These are phyloP conservation scores for Candida khao-thaluensis DNA, from an alignment of 805 yeast genomes.

Conservation along the genomic window DNA sequence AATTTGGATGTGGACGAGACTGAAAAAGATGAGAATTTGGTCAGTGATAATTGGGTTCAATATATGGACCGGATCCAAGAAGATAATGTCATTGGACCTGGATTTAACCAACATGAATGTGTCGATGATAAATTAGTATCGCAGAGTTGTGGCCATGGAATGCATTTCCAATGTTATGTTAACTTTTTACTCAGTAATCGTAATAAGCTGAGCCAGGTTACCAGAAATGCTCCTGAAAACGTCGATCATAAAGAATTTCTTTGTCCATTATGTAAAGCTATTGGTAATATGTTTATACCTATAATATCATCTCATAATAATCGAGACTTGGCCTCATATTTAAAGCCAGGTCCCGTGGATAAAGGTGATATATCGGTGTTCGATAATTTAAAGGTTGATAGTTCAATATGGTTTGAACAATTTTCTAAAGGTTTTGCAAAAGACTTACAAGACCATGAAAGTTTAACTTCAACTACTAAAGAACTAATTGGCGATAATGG, in stretches of 20 bases:
- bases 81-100: slow-evolving; percentile 62
- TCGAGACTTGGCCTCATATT: slow-evolving; percentile 24
- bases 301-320: slow-evolving; percentile 57
- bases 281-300: slow-evolving; percentile 83
- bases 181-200: slow-evolving; percentile 59
- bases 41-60: slow-evolving; percentile 33
- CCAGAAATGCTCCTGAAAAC: slow-evolving; percentile 80
- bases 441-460: slow-evolving; percentile 25
- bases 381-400: slow-evolving; percentile 12
- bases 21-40: slow-evolving; percentile 16
- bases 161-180: slow-evolving; percentile 78
- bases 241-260: slow-evolving; percentile 67
- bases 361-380: slow-evolving; percentile 9
- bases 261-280: slow-evolving; percentile 89
- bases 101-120: slow-evolving; percentile 49
- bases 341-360: slow-evolving; percentile 15
- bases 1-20: slow-evolving; percentile 38
- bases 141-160: slow-evolving; percentile 90
- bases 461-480: slow-evolving; percentile 25
- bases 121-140: slow-evolving; percentile 49
- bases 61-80: slow-evolving; percentile 39
- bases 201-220: slow-evolving; percentile 64
- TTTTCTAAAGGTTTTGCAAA: slow-evolving; percentile 21
- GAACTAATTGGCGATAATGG: slow-evolving; percentile 26
- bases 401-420: slow-evolving; percentile 22